These are phyloP conservation scores for Phascolomyces articulosus DNA, from an alignment of 371 early-diverging fungal species.

Conservation along the genomic window DNA sequence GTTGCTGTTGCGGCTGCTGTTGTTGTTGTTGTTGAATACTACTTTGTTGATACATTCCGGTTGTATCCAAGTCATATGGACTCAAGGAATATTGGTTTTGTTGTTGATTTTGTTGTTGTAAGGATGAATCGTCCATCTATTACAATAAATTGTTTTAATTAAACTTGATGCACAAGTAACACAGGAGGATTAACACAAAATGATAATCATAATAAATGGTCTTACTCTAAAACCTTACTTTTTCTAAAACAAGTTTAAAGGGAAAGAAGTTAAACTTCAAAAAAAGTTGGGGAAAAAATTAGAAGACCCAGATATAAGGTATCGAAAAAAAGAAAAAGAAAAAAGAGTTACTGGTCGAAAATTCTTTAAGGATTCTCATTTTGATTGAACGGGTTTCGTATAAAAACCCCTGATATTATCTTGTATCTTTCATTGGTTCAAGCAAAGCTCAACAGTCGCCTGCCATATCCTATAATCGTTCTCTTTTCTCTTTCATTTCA, in stretches of 20 bases:
- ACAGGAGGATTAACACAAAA: background rate
- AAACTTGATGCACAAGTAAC: background rate
- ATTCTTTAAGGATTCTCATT: background rate
- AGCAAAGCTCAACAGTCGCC: background rate
- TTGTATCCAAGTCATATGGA: constrained; percentile 2
- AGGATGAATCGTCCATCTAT: background rate
- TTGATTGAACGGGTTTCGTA: background rate
- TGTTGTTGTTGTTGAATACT: background rate
- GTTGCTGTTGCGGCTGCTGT: background rate
- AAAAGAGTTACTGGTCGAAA: background rate
- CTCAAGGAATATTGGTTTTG: background rate
- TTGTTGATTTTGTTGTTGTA: background rate
- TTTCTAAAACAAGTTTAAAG: background rate
- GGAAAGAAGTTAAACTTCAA: background rate
- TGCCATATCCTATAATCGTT: too few relatives aligned
- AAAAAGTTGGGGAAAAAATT: background rate
- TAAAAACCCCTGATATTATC: constrained; percentile 1
- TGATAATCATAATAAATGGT: background rate
- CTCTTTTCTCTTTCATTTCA: too few relatives aligned
- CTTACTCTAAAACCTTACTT: background rate
- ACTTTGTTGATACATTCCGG: background rate
- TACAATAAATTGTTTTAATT: background rate
- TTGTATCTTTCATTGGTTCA: background rate
- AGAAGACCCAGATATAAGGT: too few relatives aligned
- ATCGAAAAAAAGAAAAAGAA: background rate